Percentiles rank a stretch among this genome's conserved stretches.
These are phyloP conservation scores for Alternaria longipes DNA, from an alignment of 2,329 filamentous ascomycete species.

Conservation along the genomic window DNA sequence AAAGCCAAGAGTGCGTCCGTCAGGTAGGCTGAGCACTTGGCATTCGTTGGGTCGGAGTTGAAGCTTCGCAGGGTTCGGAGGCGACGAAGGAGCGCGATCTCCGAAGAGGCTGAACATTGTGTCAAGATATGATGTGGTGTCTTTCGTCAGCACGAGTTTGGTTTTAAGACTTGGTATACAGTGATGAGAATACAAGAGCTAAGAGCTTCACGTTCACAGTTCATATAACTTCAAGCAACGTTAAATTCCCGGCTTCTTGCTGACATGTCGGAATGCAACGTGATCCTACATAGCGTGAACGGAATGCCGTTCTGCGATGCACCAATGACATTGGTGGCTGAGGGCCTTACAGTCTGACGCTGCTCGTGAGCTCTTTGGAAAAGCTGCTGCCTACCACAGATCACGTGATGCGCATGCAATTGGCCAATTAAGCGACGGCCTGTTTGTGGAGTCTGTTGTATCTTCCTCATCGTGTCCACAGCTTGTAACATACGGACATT, in stretches of 20 bases:
- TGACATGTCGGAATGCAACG: background rate
- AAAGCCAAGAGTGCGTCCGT: conserved; percentile 52
- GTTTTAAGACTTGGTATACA: background rate
- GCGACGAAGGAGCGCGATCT: conserved; percentile 20
- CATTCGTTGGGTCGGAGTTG: conserved; percentile 21
- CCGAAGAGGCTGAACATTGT: conserved; percentile 21
- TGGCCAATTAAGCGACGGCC: background rate
- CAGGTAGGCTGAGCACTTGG: conserved; percentile 32
- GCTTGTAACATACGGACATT: background rate
- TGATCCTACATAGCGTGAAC: background rate
- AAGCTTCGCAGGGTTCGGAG: conserved; percentile 29
- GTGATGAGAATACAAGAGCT: background rate
- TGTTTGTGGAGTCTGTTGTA: background rate
- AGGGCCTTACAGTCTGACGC: background rate
- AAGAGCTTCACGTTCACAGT: background rate
- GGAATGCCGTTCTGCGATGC: background rate
- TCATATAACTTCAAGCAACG: conserved; percentile 1
- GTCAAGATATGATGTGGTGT: background rate
- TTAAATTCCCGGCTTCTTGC: background rate
- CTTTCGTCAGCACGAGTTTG: background rate
- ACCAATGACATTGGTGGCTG: background rate
- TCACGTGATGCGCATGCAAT: background rate
- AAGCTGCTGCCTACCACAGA: background rate
- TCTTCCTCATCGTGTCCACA: background rate
- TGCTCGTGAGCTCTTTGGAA: background rate